Conservation (phyloP, 2,329 filamentous ascomycete species). For the Akanthomyces uredinophilus region DNA sequence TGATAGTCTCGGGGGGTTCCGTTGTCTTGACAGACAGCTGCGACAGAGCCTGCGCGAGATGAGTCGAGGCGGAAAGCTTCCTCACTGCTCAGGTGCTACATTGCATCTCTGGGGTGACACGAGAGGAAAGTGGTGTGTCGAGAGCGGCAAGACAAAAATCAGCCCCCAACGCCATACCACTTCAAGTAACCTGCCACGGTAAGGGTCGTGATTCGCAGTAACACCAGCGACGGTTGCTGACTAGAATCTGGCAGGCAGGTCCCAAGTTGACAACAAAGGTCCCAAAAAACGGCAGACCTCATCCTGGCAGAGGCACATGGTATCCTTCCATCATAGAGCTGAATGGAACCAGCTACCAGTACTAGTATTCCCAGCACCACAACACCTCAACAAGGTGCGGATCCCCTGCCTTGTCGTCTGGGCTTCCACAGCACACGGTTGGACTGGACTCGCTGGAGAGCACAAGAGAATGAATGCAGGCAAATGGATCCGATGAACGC, state of each 20-base stretch:
- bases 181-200: background rate
- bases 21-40: no score
- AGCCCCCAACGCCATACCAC: conserved; percentile 1
- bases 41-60: background rate
- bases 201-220: background rate
- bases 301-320: background rate
- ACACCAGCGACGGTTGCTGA: background rate
- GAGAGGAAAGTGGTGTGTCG: background rate
- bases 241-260: background rate
- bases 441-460: conserved; percentile 2
- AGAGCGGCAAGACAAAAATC: background rate
- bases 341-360: background rate
- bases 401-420: background rate
- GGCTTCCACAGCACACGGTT: background rate
- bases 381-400: background rate
- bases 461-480: background rate
- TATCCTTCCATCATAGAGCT: background rate
- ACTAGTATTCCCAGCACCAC: no score
- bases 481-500: conserved; percentile 4
- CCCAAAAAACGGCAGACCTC: background rate
- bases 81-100: background rate
- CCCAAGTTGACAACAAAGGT: background rate
- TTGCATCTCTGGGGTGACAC: background rate
- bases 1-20: background rate
- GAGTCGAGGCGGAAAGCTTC: background rate